Evolutionary conservation across 768 basidiomycete genomes (phyloP), one percentile per base, ranked within the genome.

Genomic region (Daedaleopsis sinensis): DNA sequence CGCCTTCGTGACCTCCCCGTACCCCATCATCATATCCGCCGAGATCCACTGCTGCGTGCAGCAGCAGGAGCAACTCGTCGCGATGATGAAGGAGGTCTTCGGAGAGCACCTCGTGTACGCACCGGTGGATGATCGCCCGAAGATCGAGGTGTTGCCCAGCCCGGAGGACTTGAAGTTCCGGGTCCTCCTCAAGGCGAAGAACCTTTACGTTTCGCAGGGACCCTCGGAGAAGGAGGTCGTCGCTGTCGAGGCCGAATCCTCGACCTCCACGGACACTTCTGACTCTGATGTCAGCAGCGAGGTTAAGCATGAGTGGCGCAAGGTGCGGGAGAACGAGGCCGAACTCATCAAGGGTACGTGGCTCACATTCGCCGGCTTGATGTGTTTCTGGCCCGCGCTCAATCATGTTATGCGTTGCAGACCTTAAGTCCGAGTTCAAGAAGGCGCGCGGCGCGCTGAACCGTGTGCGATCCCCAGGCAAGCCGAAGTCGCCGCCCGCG

Each of bases 1-100:
- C 70, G 95, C 90, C 0, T 98, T 98, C 69, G 85, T 91, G 44
- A 84, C 90, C 0, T 96, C 93, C 1, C 92, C 93, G 0, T 97
- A 94, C 69, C 96, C 96, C 1, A 79, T 98, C 70, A 86, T 98
- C 69, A 90, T 98, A 57, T 96, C 94, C 2, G 92, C 94, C 13
- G 96, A 98, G 76, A 83, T 96, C 1, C 95, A 96, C 69, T 96
- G 94, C 72, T 79, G 83, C 0, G 59, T 93, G 16, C 74, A 79
- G 27, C 92, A 95, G 71, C 96, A 98, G 72, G 90, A 91, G 39
- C 80, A 81, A 70, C 80, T 97, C 15, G 94, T 85, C 0, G 69
- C 79, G 2, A 93, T 96, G 68, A 85, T 98, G 85, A 74, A 71
- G 47, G 80, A 83, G 18, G 80, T 80, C 16, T 86, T 90, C 66